Base-by-base conservation (phyloP, 257 asterid genomes). In the Solanum rostratum region DNA sequence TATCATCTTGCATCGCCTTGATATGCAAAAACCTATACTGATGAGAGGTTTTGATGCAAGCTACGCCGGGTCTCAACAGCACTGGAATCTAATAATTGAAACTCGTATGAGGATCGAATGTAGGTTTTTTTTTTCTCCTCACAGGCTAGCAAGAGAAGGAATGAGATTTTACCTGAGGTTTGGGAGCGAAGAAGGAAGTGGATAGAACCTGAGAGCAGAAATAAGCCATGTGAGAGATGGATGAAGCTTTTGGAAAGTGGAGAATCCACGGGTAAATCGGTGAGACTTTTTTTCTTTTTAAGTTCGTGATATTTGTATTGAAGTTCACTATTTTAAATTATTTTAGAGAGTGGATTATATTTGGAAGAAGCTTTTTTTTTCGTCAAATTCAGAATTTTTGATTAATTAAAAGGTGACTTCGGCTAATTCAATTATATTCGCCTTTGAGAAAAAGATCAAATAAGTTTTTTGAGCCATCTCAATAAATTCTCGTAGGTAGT, bases 1-100 rank as follows among this genome's bases (percentile, higher is more conserved):
- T 84, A 16, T 85, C 88, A 52, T 80, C 89, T 79, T 82, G 91
- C 94, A 88, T 89, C 73, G 93, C 89, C 69, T 83, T 87, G 81
- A 82, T 16, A 65, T 71, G 73, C 83, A 84, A 82, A 85, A 41
- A 88, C 90, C 86, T 86, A 37, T 83, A 76, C 18, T 71, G 83
- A 68, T 85, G 62, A 69, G 33, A 60, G 57, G 59, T 18, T 45
- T 53, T 81, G 55, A 29, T n/a, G 24, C 80, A 27, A 49, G 66
- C 80, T 30, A 52, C 80, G 66, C 80, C 49, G 12, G 80, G 60
- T 30, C 30, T 66, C 85, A 83, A 30, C 68, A 46, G 18, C 24
- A 83, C 81, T 24, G 24, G 81, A 46, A 74, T 24, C 81, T 74
- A 74, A 46, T 13, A 13, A 24, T 46, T 7, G 60, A 74, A 49